These are phyloP conservation scores for Saccharomycopsis capsularis DNA, from an alignment of 805 yeast species.

Conservation along the genomic window DNA sequence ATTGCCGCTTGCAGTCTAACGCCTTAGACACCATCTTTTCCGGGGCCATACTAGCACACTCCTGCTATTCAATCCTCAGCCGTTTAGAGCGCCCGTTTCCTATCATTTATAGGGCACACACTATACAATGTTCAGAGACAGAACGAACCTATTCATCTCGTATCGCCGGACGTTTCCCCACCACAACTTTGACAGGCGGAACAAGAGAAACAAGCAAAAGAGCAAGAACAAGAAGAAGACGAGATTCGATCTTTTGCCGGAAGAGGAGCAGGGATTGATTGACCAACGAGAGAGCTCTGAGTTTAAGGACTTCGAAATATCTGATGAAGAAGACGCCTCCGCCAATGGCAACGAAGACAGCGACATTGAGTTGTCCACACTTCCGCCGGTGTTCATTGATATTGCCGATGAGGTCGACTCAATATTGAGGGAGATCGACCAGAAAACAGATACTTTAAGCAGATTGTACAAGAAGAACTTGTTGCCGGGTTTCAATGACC, in stretches of 20 bases:
- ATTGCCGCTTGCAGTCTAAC: no score
- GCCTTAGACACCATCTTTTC: no score
- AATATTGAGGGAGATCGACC: slow-evolving; percentile 44
- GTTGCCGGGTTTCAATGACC: slow-evolving; percentile 83
- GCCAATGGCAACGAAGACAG: slow-evolving; percentile 25
- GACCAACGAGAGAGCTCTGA: slow-evolving; percentile 25
- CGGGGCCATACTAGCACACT: no score
- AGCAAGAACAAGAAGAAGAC: slow-evolving; percentile 11
- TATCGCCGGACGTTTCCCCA: slow-evolving; percentile 87
- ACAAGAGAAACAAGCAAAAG: not conserved
- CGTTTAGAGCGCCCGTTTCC: no score
- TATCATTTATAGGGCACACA: no score
- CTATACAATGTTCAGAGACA: slow-evolving; percentile 86
- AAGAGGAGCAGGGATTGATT: slow-evolving; percentile 58
- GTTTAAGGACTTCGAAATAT: slow-evolving; percentile 24
- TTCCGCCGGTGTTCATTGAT: slow-evolving; percentile 78
- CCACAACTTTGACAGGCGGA: slow-evolving; percentile 29
- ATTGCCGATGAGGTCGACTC: slow-evolving; percentile 66
- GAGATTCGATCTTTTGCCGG: slow-evolving; percentile 36
- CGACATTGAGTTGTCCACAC: slow-evolving; percentile 51
- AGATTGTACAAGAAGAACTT: slow-evolving; percentile 72
- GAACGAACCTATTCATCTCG: slow-evolving; percentile 86
- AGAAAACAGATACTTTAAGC: slow-evolving; percentile 52
- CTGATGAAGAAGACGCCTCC: slow-evolving; percentile 30
- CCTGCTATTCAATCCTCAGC: no score